Conservation (phyloP, 2,329 filamentous ascomycete species). For the Fusarium bactridioides region DNA sequence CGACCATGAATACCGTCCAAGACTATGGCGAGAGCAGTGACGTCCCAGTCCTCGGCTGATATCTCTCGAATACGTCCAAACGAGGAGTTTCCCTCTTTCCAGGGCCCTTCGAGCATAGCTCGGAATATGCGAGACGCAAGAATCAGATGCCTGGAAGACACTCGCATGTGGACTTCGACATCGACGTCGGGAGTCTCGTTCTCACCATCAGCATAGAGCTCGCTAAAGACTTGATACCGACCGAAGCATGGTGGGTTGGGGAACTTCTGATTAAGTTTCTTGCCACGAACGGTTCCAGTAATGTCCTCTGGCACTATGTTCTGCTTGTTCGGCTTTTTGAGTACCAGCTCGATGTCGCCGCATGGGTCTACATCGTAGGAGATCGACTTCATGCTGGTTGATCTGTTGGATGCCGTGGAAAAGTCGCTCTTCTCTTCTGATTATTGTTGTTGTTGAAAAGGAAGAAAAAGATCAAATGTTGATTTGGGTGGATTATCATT, state of each 20-base stretch:
- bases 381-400: not conserved
- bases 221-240: not conserved
- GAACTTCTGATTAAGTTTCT: too few species aligned
- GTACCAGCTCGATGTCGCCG: not conserved
- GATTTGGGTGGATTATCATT: too few species aligned
- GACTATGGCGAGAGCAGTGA: not conserved
- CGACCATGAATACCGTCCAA: conserved; percentile 6
- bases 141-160: not conserved
- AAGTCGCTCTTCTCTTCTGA: not conserved
- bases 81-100: too few species aligned
- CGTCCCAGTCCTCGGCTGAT: not conserved
- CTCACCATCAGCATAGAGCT: accelerated
- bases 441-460: not conserved
- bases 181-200: not conserved
- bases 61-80: not conserved
- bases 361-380: not conserved
- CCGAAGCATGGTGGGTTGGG: not conserved
- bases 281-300: too few species aligned
- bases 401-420: too few species aligned
- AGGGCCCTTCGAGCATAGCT: not conserved
- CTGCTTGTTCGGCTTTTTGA: not conserved
- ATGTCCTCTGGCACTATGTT: not conserved
- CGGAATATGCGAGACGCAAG: not conserved
- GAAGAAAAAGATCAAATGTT: not conserved
- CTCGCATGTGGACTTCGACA: not conserved